Base-by-base conservation (phyloP, 768 basidiomycete genomes). In the Suillus tomentosus region DNA sequence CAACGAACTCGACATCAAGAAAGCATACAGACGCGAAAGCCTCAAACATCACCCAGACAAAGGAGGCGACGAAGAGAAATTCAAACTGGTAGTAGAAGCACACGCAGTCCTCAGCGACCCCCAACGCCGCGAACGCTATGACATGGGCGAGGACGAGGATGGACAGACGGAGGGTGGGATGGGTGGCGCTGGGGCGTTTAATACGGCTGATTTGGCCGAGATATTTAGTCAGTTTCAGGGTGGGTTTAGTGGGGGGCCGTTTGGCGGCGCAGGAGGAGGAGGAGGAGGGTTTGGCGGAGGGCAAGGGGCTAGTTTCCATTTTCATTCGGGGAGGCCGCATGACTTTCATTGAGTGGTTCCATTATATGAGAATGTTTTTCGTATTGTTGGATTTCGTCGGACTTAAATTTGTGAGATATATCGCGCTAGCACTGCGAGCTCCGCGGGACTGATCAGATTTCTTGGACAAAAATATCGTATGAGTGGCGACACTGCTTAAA, bases 31-130 rank as follows among this genome's bases (percentile, higher is more conserved):
- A 65, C 84, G 88, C 69, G 92, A 95, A 77, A 92, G 90, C 70
- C 76, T 95, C 74, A 91, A 87, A 69, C 91, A 93, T 69, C 91
- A 93, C 76, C 91, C 91, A 55, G 92, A 94, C 75, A 94, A 94
- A 84, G 95, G 96, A 34, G 96, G 96, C 36, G 93, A 95, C 73
- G 95, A 96, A 70, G 96, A 97, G 72, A 91, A 93, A 69, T 99
- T 99, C 85, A 97, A 98, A 76, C 83, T 94, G 24, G 88, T 94
- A 37, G 86, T 81, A 1, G 94, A 95, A 75, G 92, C 93, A 3
- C 83, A 95, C 66, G 84, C 86, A 9, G 89, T 95, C 4, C 86
- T 95, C 3, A 93, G 91, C 0, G 94, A 95, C 68, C 83, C 92
- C 1, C 80, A 79, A 13, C 80, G 88, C 51, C 83, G 92, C 48